Evolutionary conservation across 2,329 filamentous ascomycete genomes (phyloP).

Genomic region (Pseudonectria buxi): DNA sequence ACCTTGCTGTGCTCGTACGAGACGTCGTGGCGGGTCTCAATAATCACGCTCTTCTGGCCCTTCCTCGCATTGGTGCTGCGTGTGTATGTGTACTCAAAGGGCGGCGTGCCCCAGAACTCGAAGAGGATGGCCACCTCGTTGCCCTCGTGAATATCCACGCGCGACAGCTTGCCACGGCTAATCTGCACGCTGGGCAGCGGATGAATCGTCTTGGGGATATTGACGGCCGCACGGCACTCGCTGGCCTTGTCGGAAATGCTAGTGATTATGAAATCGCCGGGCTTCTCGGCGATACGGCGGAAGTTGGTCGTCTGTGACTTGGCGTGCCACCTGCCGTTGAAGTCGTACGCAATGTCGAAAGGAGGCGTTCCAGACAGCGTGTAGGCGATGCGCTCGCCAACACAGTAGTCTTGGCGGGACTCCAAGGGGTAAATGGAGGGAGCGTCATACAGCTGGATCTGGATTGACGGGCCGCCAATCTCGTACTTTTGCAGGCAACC

Average conservation of each 20-base stretch:
- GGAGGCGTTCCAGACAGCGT: constrained; percentile 84
- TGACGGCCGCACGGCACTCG: constrained; percentile 74
- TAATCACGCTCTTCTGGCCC: constrained; percentile 68
- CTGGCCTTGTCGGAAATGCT: constrained; percentile 81
- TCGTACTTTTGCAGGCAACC: constrained; percentile 79
- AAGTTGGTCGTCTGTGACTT: constrained; percentile 75
- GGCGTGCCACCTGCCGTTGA: constrained; percentile 76
- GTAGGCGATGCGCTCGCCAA: constrained; percentile 90
- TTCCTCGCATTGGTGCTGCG: constrained; percentile 78
- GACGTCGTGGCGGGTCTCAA: constrained; percentile 86
- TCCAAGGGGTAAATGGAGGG: constrained; percentile 87
- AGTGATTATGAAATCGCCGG: constrained; percentile 82
- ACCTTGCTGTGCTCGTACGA: constrained; percentile 76
- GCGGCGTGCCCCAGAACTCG: constrained; percentile 90
- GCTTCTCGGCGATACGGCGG: constrained; percentile 84
- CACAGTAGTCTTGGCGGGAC: constrained; percentile 80
- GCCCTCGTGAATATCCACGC: constrained; percentile 93
- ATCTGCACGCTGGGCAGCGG: constrained; percentile 87
- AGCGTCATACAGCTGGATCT: constrained; percentile 88
- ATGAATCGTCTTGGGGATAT: constrained; percentile 79
- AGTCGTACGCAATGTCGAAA: constrained; percentile 89
- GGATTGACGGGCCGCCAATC: constrained; percentile 65
- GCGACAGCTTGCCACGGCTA: constrained; percentile 71
- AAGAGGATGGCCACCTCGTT: constrained; percentile 90
- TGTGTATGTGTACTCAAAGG: constrained; percentile 97